Evolutionary conservation across 2,329 filamentous ascomycete species (phyloP).

Genomic region (Colletotrichum gigasporum): DNA sequence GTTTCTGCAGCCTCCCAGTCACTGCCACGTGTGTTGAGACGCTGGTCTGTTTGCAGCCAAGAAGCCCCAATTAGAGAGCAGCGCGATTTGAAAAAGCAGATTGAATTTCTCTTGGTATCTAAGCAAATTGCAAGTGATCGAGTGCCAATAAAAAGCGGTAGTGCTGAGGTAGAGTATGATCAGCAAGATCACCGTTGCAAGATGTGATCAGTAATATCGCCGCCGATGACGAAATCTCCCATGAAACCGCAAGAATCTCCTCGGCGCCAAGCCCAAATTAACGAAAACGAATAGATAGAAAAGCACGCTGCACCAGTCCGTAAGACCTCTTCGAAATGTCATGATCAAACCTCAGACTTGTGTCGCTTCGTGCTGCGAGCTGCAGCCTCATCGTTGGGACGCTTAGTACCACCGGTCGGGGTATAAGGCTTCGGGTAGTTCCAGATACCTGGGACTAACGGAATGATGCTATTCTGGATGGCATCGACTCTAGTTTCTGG

Average conservation of each 20-base stretch:
- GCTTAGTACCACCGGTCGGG: not conserved
- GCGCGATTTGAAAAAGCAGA: not conserved
- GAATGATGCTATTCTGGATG: constrained; percentile 44
- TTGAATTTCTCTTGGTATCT: not conserved
- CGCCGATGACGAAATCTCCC: not conserved
- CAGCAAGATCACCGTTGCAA: not conserved
- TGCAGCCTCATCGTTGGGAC: not conserved
- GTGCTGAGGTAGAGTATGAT: not conserved
- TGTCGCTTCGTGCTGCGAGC: not conserved
- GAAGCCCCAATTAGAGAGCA: not conserved
- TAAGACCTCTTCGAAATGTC: not conserved
- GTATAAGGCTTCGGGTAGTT: constrained; percentile 4
- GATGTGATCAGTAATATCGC: not conserved
- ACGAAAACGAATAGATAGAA: not conserved
- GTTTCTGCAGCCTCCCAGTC: not conserved
- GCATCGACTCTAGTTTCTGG: constrained; percentile 39
- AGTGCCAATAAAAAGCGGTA: not conserved
- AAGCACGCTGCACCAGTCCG: not conserved
- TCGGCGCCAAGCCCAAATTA: not conserved
- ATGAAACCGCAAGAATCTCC: not conserved
- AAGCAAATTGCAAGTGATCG: not conserved
- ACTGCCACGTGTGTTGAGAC: not conserved
- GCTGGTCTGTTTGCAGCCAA: no score
- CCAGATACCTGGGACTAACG: constrained; percentile 29
- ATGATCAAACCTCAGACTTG: not conserved